Conservation (phyloP, 2,329 filamentous ascomycete genomes). For the Penicillium oxalicum region DNA sequence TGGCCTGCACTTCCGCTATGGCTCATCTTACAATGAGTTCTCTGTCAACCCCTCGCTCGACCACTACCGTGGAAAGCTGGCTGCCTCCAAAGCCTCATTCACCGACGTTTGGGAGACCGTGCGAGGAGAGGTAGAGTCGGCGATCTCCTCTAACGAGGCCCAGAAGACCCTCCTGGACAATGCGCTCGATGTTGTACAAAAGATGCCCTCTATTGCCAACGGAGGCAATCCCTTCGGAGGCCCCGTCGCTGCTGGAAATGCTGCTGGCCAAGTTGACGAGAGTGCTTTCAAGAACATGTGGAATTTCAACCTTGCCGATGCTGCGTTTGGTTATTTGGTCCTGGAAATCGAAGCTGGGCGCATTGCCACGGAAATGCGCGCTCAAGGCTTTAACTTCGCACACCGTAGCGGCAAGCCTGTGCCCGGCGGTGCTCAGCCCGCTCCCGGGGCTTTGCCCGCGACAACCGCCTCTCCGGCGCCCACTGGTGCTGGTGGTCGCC, state of each 20-base stretch:
- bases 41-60: constrained; percentile 97
- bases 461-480: constrained; percentile 33
- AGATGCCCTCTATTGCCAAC: constrained; percentile 93
- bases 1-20: constrained; percentile 95
- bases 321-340: constrained; percentile 92
- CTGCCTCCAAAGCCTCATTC: constrained; percentile 96
- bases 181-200: constrained; percentile 87
- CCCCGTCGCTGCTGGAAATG: constrained; percentile 61
- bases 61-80: constrained; percentile 96
- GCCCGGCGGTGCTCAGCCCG: constrained; percentile 26
- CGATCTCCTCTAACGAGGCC: constrained; percentile 85
- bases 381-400: constrained; percentile 98
- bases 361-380: constrained; percentile 97
- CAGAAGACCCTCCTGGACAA: constrained; percentile 90
- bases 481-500: constrained; percentile 34
- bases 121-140: constrained; percentile 89
- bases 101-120: constrained; percentile 99
- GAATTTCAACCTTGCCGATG: constrained; percentile 98
- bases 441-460: constrained; percentile 24
- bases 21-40: constrained; percentile 99
- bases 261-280: constrained; percentile 88
- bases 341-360: constrained; percentile 91
- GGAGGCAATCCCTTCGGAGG: constrained; percentile 96
- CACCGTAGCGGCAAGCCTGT: constrained; percentile 82
- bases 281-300: constrained; percentile 99